Conservation (phyloP, 345 rosid species). For the Rhizophora apiculata region DNA sequence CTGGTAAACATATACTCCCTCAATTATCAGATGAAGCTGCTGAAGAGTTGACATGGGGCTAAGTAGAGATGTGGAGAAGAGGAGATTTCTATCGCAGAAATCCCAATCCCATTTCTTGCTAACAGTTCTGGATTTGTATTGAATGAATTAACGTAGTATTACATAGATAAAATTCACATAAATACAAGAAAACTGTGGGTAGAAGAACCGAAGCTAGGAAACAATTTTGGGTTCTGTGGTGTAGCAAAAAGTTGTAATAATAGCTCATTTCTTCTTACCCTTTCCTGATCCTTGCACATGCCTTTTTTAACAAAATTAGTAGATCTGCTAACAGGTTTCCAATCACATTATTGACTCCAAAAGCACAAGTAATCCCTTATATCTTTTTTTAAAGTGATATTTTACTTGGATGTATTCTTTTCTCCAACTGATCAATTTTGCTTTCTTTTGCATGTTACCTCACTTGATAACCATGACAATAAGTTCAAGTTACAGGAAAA, state of each 20-base stretch:
- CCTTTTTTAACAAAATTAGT: no score
- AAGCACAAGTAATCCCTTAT: no score
- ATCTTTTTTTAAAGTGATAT: no score
- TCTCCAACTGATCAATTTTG: neutral
- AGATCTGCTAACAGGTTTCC: no score
- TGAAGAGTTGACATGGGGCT: conserved; percentile 83
- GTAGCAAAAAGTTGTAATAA: conserved; percentile 69
- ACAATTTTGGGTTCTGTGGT: conserved; percentile 43
- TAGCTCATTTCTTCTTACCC: neutral
- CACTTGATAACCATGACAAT: conserved; percentile 40
- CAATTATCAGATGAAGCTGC: conserved; percentile 89
- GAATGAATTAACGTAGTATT: no score
- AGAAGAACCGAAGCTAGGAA: no score
- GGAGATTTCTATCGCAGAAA: conserved; percentile 49
- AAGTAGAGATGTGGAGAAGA: conserved; percentile 81
- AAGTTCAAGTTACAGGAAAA: conserved; percentile 93
- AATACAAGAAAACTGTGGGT: no score
- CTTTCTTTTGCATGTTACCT: neutral
- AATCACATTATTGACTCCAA: no score
- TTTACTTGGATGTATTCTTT: neutral
- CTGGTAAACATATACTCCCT: conserved; percentile 79
- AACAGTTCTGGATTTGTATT: no score
- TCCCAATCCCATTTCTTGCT: no score
- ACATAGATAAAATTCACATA: no score
- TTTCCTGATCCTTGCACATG: neutral